Percentiles rank a stretch among this genome's conserved stretches.
phyloP scores from a whole-genome alignment of 768 basidiomycete genomes.

The Phallus indusiatus region DNA sequence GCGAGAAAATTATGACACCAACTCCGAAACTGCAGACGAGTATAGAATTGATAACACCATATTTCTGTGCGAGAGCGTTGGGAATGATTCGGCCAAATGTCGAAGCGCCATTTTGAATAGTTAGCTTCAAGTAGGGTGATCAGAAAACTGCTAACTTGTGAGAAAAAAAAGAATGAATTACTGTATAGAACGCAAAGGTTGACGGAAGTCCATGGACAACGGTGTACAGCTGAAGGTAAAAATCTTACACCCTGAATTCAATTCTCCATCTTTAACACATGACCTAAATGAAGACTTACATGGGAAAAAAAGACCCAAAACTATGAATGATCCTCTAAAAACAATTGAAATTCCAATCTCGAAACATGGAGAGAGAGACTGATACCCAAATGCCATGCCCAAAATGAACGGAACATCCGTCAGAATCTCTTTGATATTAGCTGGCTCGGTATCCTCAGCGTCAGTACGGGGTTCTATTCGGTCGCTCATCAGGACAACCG shows the following conservation, averaged over 20 bases:
- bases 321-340: conserved; percentile 24
- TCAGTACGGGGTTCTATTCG: conserved; percentile 22
- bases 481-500: conserved; percentile 30
- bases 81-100: conserved; percentile 45
- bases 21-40: conserved; percentile 25
- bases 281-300: not conserved
- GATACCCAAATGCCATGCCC: conserved; percentile 28
- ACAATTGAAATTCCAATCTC: conserved; percentile 16
- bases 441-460: conserved; percentile 16
- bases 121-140: conserved; percentile 29
- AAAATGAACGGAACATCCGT: conserved; percentile 36
- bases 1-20: conserved; percentile 32
- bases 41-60: conserved; percentile 37
- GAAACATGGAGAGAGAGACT: not conserved
- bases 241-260: conserved; percentile 36
- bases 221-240: conserved; percentile 48
- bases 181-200: conserved; percentile 47
- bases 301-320: not conserved
- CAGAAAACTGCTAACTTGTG: not conserved
- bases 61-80: conserved; percentile 28
- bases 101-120: conserved; percentile 43
- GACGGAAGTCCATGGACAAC: conserved; percentile 35
- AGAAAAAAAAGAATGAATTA: conserved; percentile 19
- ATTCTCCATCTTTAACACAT: not conserved
- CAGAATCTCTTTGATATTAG: conserved; percentile 26